Evolutionary conservation across 257 asterid genomes (phyloP).

Genomic region (Mentha longifolia): DNA sequence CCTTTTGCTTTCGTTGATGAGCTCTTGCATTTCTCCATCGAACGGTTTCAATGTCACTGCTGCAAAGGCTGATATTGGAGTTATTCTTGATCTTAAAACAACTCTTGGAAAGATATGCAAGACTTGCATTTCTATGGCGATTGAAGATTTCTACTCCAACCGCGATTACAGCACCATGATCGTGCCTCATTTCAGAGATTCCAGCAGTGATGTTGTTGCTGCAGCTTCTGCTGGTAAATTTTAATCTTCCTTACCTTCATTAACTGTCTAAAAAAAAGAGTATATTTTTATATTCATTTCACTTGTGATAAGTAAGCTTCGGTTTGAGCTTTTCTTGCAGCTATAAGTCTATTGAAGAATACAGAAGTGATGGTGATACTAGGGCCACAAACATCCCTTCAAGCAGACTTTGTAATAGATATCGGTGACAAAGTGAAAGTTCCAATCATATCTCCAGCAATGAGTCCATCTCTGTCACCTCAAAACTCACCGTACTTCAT

Average conservation of each 20-base stretch:
- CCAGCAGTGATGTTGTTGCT: neutral
- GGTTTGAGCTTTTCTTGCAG: neutral
- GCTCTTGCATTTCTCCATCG: no score
- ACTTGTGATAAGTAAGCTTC: no score
- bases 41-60: neutral
- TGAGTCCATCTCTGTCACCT: constrained; percentile 36
- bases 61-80: neutral
- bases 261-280: no score
- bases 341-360: neutral
- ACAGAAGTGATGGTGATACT: neutral
- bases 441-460: constrained; percentile 7
- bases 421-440: neutral
- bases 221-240: constrained; percentile 12
- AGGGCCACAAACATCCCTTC: no score
- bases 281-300: no score
- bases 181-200: constrained; percentile 3
- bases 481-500: constrained; percentile 46
- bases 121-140: neutral
- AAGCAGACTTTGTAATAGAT: no score
- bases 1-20: no score
- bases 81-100: neutral
- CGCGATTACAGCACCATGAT: neutral
- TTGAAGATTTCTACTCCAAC: constrained; percentile 6
- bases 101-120: neutral
- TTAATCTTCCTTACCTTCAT: neutral